Base-by-base conservation (phyloP, 371 early-diverging fungal species). In the Rhizopus stolonifer region DNA sequence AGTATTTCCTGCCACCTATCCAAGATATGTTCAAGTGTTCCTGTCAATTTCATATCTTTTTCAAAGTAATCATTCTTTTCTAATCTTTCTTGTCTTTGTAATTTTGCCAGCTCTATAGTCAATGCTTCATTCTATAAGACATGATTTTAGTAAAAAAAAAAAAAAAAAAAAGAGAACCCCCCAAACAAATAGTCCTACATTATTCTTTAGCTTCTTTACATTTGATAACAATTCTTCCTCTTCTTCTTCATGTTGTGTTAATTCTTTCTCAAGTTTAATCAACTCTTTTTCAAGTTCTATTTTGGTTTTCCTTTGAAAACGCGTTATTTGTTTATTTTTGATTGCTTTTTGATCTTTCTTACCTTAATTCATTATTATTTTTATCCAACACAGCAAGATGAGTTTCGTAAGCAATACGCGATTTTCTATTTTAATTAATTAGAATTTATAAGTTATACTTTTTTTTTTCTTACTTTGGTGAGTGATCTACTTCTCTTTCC, bases 391-490 rank as follows among this genome's bases (percentile, higher is more conserved):
- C 44, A 11, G 46, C 49, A 3, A 44, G 17, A 18, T 58, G 49
- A 4, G 14, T 19, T 1, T 51, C 48, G 21, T 49, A 58, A 1
- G 38, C 14, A 31, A 55, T 58, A 1, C 55, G 64, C 23, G 46
- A 49, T 7, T 54, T 42, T 63, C 58, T 50, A 15, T 46, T 33
- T 63, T 54, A 54, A 54, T 54, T 18, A 53, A 51, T 24, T 53
- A 51, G 26, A 51, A 54, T 29, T 61, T 46, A 4, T 40, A 38
- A 7, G 46, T 54, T 49, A 50, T 19, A 18, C 32, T 33, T 13
- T 24, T 25, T 14, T 34, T 18, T 18, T 13, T 25, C 34, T 18
- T 44, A 25, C 46, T 57, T 39, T 57, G 50, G 0, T 6, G 18
- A 38, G 21, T 21, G 42, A 10, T 13, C 42, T 9, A 21, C 58